These are phyloP conservation scores for Podila epicladia DNA, from an alignment of 192 early-diverging fungal genomes.

Conservation along the genomic window DNA sequence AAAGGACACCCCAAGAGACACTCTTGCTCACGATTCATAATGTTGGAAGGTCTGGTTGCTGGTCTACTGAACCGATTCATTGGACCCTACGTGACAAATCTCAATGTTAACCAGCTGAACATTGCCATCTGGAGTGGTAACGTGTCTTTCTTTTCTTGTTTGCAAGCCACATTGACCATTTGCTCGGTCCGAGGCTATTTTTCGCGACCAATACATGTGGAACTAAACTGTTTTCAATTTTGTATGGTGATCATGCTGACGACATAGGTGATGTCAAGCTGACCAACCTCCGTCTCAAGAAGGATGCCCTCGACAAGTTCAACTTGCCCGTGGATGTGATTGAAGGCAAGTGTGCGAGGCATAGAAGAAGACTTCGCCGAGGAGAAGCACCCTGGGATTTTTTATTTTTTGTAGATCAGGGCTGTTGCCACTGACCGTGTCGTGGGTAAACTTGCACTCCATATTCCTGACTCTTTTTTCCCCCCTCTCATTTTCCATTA, in stretches of 20 bases:
- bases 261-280: constrained; percentile 92
- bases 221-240: too few relatives aligned
- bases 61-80: constrained; percentile 85
- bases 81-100: constrained; percentile 95
- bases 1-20: too few relatives aligned
- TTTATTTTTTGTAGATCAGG: background rate
- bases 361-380: background rate
- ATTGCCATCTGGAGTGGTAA: constrained; percentile 97
- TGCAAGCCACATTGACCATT: too few relatives aligned
- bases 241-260: background rate
- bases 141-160: background rate
- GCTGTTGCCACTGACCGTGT: background rate
- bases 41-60: constrained; percentile 84
- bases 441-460: background rate
- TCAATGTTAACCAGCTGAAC: constrained; percentile 94
- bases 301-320: constrained; percentile 94
- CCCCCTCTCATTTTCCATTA: constrained; percentile 15
- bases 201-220: too few relatives aligned
- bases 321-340: constrained; percentile 93
- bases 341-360: constrained; percentile 64
- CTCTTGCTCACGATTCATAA: constrained; percentile 35
- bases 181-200: too few relatives aligned
- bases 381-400: background rate
- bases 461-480: constrained; percentile 2
- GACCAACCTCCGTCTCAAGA: constrained; percentile 87